A percentile compares a stretch with the other conserved stretches of the same genome.
Evolutionary conservation across 805 yeast genomes (phyloP).

Genomic region (Candida orba): DNA sequence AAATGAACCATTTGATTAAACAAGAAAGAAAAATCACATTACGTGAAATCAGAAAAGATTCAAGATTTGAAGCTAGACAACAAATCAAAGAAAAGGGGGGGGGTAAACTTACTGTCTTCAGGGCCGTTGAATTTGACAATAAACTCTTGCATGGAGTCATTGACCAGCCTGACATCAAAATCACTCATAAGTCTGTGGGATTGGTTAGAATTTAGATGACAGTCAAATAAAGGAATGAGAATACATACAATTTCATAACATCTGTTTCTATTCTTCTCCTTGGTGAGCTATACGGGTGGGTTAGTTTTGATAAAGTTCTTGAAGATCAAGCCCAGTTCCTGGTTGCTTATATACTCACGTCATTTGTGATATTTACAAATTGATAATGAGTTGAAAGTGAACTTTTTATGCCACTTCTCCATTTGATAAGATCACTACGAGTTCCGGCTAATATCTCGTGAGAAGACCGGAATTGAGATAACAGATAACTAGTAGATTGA

Average conservation of each 20-base stretch:
- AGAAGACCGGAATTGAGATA: too few species aligned
- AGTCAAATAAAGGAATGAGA: neutral
- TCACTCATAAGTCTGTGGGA: constrained; percentile 69
- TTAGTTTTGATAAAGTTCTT: neutral
- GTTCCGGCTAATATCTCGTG: too few species aligned
- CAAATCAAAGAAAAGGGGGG: constrained; percentile 72
- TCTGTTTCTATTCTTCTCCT: constrained; percentile 74
- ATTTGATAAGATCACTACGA: too few species aligned
- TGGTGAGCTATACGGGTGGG: constrained; percentile 14
- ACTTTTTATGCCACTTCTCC: too few species aligned
- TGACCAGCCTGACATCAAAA: constrained; percentile 75
- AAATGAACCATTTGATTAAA: constrained; percentile 80
- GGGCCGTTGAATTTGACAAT: constrained; percentile 85
- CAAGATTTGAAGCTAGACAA: constrained; percentile 81
- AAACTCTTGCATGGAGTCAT: constrained; percentile 83
- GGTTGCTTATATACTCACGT: neutral
- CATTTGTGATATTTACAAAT: neutral
- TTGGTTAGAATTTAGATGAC: neutral
- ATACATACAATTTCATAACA: constrained; percentile 80
- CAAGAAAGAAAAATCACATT: constrained; percentile 84
- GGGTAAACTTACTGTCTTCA: constrained; percentile 42
- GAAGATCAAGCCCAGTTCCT: too few species aligned
- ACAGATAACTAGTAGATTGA: neutral
- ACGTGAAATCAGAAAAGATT: constrained; percentile 86
- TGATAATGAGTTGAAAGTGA: too few species aligned